Evolutionary conservation across 116 monocot species (phyloP).

Genomic region (Thalassia testudinum): DNA sequence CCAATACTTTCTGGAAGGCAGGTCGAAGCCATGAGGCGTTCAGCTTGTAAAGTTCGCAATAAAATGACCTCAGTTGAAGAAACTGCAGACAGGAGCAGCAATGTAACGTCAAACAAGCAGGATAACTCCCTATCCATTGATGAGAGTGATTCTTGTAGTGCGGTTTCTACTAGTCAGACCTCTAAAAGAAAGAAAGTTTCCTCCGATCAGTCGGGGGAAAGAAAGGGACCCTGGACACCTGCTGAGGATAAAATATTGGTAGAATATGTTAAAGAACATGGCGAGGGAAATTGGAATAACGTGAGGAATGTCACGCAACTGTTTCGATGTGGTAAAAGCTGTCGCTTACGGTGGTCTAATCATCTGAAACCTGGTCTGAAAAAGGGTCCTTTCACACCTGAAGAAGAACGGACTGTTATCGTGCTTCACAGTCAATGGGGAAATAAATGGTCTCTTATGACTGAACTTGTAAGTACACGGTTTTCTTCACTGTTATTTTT

Average conservation of each 20-base stretch:
- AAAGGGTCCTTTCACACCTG: conserved; percentile 10
- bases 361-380: conserved; percentile 14
- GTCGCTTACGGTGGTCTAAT: conserved; percentile 15
- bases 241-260: conserved; percentile 2
- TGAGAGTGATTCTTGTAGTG: too few relatives aligned
- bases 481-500: background rate
- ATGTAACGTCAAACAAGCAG: too few relatives aligned
- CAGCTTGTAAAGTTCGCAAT: too few relatives aligned
- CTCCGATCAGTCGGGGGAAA: too few relatives aligned
- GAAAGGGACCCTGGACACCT: conserved; percentile 7
- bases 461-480: conserved; percentile 4
- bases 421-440: conserved; percentile 4
- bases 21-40: too few relatives aligned
- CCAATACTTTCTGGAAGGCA: too few relatives aligned
- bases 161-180: too few relatives aligned
- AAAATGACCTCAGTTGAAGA: too few relatives aligned
- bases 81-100: too few relatives aligned
- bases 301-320: conserved; percentile 1
- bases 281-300: conserved; percentile 12
- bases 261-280: conserved; percentile 5
- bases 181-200: too few relatives aligned
- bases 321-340: conserved; percentile 4
- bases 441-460: conserved; percentile 5
- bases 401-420: conserved; percentile 7
- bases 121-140: too few relatives aligned